Conservation (phyloP, 768 basidiomycete species). For the Tubosaeta sp. region DNA sequence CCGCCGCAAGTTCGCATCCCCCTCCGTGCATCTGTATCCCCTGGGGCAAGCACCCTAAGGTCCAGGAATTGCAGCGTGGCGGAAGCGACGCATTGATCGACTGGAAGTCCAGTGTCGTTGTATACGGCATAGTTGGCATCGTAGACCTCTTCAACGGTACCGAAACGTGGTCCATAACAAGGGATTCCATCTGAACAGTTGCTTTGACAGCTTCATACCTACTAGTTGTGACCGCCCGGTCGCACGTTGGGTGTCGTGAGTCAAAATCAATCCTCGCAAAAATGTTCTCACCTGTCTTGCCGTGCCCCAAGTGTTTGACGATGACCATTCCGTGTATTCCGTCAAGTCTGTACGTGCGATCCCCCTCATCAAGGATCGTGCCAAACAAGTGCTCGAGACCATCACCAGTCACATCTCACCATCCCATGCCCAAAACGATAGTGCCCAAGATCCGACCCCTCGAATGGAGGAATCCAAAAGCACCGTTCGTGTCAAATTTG, state of each 20-base stretch:
- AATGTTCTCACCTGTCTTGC: slow-evolving; percentile 2
- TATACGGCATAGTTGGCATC: slow-evolving; percentile 76
- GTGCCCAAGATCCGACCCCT: slow-evolving; percentile 19
- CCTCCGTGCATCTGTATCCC: slow-evolving; percentile 43
- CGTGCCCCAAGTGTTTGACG: slow-evolving; percentile 57
- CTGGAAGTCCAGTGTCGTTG: slow-evolving; percentile 55
- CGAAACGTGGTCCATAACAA: neutral
- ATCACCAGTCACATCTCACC: slow-evolving; percentile 50
- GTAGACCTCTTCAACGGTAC: slow-evolving; percentile 69
- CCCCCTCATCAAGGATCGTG: slow-evolving; percentile 65
- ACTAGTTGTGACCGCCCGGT: slow-evolving; percentile 62
- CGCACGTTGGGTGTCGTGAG: slow-evolving; percentile 64
- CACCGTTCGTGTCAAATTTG: slow-evolving; percentile 50
- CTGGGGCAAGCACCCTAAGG: slow-evolving; percentile 55
- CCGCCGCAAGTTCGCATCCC: slow-evolving; percentile 20
- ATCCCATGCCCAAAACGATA: slow-evolving; percentile 38
- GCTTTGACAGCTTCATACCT: slow-evolving; percentile 61
- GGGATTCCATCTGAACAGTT: slow-evolving; percentile 10
- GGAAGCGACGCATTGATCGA: slow-evolving; percentile 35
- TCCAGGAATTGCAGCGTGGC: slow-evolving; percentile 47
- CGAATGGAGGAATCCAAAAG: slow-evolving; percentile 5
- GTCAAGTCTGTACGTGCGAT: slow-evolving; percentile 69
- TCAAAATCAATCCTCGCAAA: slow-evolving; percentile 10
- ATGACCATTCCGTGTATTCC: slow-evolving; percentile 55
- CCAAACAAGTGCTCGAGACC: slow-evolving; percentile 46